These are phyloP conservation scores for Ramalina peruviana DNA, from an alignment of 495 filamentous ascomycete genomes.

Conservation along the genomic window DNA sequence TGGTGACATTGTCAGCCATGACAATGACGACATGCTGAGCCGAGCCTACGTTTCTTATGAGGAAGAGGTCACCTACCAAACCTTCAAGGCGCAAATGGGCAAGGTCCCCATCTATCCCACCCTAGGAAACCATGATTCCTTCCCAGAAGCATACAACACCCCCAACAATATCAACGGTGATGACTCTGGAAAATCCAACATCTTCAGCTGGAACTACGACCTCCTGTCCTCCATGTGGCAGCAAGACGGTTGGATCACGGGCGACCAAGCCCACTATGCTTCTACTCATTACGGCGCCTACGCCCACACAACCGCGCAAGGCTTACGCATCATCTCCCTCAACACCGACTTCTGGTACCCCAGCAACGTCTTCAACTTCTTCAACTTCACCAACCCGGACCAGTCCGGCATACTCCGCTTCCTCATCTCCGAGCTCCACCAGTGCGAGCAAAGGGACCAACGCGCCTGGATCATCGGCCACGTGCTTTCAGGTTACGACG, in stretches of 20 bases:
- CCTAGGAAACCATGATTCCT: constrained; percentile 30
- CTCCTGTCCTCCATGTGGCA: constrained; percentile 25
- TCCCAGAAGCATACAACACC: constrained; percentile 19
- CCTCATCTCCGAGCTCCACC: constrained; percentile 23
- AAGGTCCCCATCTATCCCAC: constrained; percentile 31
- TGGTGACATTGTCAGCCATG: constrained; percentile 32
- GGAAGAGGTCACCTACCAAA: constrained; percentile 25
- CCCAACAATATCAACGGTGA: constrained; percentile 24
- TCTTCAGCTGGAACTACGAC: constrained; percentile 30
- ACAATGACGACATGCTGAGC: constrained; percentile 23
- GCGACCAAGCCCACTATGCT: constrained; percentile 17
- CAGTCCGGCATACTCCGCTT: constrained; percentile 22
- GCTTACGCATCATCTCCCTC: constrained; percentile 26
- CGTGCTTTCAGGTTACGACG: constrained; percentile 24
- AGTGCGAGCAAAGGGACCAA: constrained; percentile 23
- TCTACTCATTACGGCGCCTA: constrained; percentile 26
- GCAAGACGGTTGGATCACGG: constrained; percentile 24
- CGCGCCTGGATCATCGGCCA: constrained; percentile 27
- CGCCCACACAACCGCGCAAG: constrained; percentile 20
- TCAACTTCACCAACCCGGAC: constrained; percentile 27
- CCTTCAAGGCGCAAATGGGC: constrained; percentile 31
- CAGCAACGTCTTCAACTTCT: constrained; percentile 28
- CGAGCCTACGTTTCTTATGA: constrained; percentile 26
- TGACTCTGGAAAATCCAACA: constrained; percentile 13
- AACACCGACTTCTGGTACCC: constrained; percentile 38